Evolutionary conservation across 345 rosid genomes (phyloP).

Genomic region (Bruguiera sexangula): DNA sequence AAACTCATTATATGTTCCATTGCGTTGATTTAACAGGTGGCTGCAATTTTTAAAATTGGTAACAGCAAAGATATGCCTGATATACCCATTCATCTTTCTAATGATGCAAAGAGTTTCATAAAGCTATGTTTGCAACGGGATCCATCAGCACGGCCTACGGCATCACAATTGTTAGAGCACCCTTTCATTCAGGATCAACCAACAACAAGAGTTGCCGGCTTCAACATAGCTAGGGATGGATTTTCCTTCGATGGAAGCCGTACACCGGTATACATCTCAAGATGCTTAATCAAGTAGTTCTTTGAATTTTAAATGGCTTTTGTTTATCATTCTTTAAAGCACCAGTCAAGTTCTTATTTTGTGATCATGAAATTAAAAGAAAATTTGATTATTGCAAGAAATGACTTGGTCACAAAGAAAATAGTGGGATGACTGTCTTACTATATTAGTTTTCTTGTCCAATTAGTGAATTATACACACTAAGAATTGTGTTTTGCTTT

Average conservation of each 20-base stretch:
- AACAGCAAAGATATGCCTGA: conserved; percentile 93
- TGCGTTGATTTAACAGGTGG: conserved; percentile 61
- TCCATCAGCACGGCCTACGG: conserved; percentile 78
- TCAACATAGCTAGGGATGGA: conserved; percentile 50
- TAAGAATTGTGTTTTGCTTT: too few relatives aligned
- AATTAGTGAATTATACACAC: neutral
- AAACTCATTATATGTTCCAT: conserved; percentile 5
- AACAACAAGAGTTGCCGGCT: conserved; percentile 44
- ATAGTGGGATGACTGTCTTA: neutral
- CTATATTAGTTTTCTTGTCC: neutral
- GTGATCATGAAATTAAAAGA: neutral
- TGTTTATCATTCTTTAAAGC: neutral
- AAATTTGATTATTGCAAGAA: neutral
- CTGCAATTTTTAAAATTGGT: conserved; percentile 96
- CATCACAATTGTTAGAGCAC: conserved; percentile 71
- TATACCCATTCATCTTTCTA: conserved; percentile 85
- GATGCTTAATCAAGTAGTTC: conserved; percentile 2
- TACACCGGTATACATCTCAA: conserved; percentile 45
- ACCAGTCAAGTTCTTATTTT: neutral
- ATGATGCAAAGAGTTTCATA: conserved; percentile 71
- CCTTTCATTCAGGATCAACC: conserved; percentile 65
- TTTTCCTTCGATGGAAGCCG: conserved; percentile 62
- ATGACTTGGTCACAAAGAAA: neutral
- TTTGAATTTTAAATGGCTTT: neutral
- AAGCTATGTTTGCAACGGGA: conserved; percentile 85